phyloP scores from a whole-genome alignment of 805 yeast genomes.

The Ogataea saltuana region DNA sequence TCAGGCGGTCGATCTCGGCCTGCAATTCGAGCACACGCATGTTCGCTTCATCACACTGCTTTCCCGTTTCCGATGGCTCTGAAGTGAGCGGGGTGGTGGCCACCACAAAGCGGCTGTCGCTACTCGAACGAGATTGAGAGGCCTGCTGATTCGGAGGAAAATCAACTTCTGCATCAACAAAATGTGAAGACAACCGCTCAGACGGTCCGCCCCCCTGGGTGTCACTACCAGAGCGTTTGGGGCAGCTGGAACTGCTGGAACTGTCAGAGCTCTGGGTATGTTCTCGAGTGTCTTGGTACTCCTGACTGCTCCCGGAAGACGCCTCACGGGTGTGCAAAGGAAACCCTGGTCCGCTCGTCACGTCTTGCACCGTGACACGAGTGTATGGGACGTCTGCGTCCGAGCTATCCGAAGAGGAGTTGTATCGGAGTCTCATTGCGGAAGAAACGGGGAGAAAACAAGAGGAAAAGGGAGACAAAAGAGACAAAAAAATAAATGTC shows the following conservation, averaged over 20 bases:
- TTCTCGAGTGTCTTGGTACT: neutral
- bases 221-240: too few relatives aligned
- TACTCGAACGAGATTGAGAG: too few relatives aligned
- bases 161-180: too few relatives aligned
- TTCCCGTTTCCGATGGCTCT: neutral
- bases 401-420: conserved; percentile 14
- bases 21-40: neutral
- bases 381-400: conserved; percentile 23
- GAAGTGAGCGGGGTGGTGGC: neutral
- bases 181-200: too few relatives aligned
- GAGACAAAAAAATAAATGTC: neutral
- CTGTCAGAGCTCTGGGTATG: too few relatives aligned
- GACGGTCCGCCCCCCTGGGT: too few relatives aligned
- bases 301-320: neutral
- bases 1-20: too few relatives aligned
- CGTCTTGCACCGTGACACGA: conserved; percentile 10
- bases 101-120: neutral
- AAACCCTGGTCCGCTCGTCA: conserved; percentile 3
- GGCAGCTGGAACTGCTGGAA: too few relatives aligned
- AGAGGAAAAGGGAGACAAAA: conserved; percentile 1
- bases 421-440: too few relatives aligned
- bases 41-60: neutral
- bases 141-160: too few relatives aligned
- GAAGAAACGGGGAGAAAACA: neutral
- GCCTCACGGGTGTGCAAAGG: neutral